Evolutionary conservation across 805 yeast species (phyloP).

Genomic region (Ogataea methylovora): DNA sequence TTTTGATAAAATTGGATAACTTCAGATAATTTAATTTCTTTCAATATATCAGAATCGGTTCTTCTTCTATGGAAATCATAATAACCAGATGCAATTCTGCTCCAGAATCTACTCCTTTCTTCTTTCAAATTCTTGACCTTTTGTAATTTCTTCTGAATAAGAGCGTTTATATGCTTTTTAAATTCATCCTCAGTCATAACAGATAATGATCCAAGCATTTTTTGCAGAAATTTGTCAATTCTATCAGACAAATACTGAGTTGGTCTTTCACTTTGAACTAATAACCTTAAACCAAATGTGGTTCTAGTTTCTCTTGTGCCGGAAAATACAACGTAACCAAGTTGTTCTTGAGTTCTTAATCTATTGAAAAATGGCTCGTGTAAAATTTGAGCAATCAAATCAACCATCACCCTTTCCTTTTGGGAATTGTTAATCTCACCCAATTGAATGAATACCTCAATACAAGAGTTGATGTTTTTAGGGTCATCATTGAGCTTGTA

Average conservation of each 20-base stretch:
- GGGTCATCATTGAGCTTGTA: slow-evolving; percentile 51
- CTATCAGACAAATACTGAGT: slow-evolving; percentile 70
- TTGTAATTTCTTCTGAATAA: slow-evolving; percentile 57
- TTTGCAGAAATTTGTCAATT: slow-evolving; percentile 56
- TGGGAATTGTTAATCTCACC: slow-evolving; percentile 41
- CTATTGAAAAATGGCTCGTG: slow-evolving; percentile 87
- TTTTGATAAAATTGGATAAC: slow-evolving; percentile 46
- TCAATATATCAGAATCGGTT: slow-evolving; percentile 49
- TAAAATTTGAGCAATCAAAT: slow-evolving; percentile 62
- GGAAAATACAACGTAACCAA: slow-evolving; percentile 90
- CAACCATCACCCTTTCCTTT: slow-evolving; percentile 41
- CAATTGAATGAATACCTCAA: slow-evolving; percentile 69
- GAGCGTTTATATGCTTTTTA: slow-evolving; percentile 58
- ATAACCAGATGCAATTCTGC: slow-evolving; percentile 63
- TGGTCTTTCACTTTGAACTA: slow-evolving; percentile 79
- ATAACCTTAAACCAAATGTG: slow-evolving; percentile 60
- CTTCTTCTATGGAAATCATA: slow-evolving; percentile 64
- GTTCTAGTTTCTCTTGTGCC: slow-evolving; percentile 65
- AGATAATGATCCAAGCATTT: slow-evolving; percentile 33
- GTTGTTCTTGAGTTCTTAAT: slow-evolving; percentile 87
- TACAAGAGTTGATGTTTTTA: slow-evolving; percentile 74
- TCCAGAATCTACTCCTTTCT: slow-evolving; percentile 62
- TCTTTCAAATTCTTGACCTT: slow-evolving; percentile 73
- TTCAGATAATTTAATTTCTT: slow-evolving; percentile 46
- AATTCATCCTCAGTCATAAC: slow-evolving; percentile 59